Percentiles rank a stretch among this genome's conserved stretches.
Evolutionary conservation across 495 filamentous ascomycete species (phyloP).

Genomic region (Neurospora tetrasperma): DNA sequence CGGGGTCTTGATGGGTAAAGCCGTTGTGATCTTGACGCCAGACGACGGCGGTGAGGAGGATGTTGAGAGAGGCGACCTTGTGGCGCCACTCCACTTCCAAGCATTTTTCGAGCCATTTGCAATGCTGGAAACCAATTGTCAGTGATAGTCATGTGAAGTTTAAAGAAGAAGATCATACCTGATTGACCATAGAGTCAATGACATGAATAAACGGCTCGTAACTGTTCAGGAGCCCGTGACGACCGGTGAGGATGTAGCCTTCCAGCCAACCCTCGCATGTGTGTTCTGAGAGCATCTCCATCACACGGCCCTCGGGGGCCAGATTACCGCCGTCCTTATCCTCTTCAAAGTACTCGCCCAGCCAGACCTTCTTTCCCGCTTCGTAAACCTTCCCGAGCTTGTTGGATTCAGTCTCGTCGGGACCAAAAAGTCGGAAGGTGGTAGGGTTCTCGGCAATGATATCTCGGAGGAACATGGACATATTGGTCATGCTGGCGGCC

Average conservation of each 20-base stretch:
- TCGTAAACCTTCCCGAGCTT: constrained; percentile 58
- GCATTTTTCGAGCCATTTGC: constrained; percentile 72
- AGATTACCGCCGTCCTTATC: constrained; percentile 60
- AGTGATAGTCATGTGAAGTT: constrained; percentile 1
- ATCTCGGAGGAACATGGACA: constrained; percentile 53
- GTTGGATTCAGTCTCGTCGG: constrained; percentile 70
- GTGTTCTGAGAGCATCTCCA: constrained; percentile 71
- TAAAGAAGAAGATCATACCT: constrained; percentile 19
- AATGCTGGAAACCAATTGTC: constrained; percentile 38
- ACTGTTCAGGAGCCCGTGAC: constrained; percentile 63
- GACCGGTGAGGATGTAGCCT: constrained; percentile 59
- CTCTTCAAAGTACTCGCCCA: constrained; percentile 65
- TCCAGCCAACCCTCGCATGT: constrained; percentile 70
- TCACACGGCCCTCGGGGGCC: constrained; percentile 51
- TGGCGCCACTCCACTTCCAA: constrained; percentile 60
- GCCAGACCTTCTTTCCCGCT: constrained; percentile 64
- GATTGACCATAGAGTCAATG: constrained; percentile 71
- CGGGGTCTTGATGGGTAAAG: constrained; percentile 69
- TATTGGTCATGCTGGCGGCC: constrained; percentile 51
- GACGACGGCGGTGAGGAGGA: constrained; percentile 62
- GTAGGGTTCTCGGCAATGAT: constrained; percentile 48
- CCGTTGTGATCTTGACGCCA: constrained; percentile 75
- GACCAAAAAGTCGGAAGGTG: constrained; percentile 63
- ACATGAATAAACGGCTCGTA: constrained; percentile 74
- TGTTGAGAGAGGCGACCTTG: constrained; percentile 60